A percentile compares a stretch with the other conserved stretches of the same genome.
Evolutionary conservation across 2,329 filamentous ascomycete species (phyloP).

Genomic region (Cercospora citrullina): DNA sequence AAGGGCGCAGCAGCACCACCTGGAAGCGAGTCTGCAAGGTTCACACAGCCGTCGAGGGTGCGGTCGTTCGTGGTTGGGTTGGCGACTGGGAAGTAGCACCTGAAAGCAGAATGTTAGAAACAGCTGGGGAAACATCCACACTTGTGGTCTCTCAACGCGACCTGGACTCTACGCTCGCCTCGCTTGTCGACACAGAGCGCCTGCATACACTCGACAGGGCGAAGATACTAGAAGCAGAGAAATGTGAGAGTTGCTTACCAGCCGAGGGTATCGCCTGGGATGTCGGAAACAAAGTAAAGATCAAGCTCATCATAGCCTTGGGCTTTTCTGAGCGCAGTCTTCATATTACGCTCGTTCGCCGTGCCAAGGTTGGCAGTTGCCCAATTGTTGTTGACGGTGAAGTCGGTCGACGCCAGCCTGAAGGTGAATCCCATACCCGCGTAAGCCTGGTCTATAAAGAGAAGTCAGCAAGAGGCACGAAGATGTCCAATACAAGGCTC

Average conservation of each 20-base stretch:
- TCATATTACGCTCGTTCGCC: conserved; percentile 47
- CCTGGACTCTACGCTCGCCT: background rate
- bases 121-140: background rate
- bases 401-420: conserved; percentile 48
- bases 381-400: conserved; percentile 54
- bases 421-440: conserved; percentile 44
- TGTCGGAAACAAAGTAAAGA: conserved; percentile 57
- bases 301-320: conserved; percentile 53
- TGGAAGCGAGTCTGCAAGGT: conserved; percentile 55
- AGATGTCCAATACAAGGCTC: too few species aligned
- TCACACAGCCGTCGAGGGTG: conserved; percentile 55
- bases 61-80: conserved; percentile 42
- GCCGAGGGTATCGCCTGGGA: conserved; percentile 34
- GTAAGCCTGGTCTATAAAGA: conserved; percentile 41
- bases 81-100: conserved; percentile 35
- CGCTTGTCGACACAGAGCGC: background rate
- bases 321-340: conserved; percentile 52
- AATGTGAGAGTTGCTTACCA: background rate
- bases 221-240: background rate
- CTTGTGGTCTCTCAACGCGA: background rate
- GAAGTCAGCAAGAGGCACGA: too few species aligned
- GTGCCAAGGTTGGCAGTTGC: conserved; percentile 48
- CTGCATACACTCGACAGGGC: background rate
- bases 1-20: conserved; percentile 49
- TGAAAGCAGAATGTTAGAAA: background rate